These are phyloP conservation scores for Apiotrichum siamense DNA, from an alignment of 1,284 basidiomycete genomes.

Conservation along the genomic window DNA sequence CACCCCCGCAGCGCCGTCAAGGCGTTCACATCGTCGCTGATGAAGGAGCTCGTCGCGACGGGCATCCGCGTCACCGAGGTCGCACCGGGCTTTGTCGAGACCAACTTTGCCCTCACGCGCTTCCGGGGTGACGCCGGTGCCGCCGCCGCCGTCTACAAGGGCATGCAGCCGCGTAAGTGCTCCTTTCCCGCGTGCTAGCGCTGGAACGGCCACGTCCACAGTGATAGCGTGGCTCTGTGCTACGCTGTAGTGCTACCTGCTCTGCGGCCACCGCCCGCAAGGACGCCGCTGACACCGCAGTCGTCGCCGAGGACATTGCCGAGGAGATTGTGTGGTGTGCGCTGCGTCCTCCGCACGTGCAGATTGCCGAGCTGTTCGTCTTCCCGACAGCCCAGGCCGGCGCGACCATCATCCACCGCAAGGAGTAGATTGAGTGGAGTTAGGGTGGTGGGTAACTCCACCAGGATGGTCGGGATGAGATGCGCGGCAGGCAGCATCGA, in stretches of 20 bases:
- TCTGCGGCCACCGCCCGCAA: background rate
- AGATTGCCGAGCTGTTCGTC: slow-evolving; percentile 64
- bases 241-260: background rate
- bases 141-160: slow-evolving; percentile 79
- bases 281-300: slow-evolving; percentile 49
- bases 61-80: slow-evolving; percentile 82
- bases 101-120: slow-evolving; percentile 67
- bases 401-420: slow-evolving; percentile 20
- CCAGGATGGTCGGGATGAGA: too few species aligned
- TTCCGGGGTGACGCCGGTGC: slow-evolving; percentile 70
- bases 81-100: slow-evolving; percentile 59
- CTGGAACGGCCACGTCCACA: too few species aligned
- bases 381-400: slow-evolving; percentile 21
- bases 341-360: slow-evolving; percentile 75
- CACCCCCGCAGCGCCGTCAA: slow-evolving; percentile 58
- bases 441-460: too few species aligned
- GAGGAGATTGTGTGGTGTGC: slow-evolving; percentile 96
- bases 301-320: slow-evolving; percentile 73
- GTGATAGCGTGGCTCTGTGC: too few species aligned
- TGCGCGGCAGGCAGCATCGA: too few species aligned
- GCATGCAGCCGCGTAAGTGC: slow-evolving; percentile 65
- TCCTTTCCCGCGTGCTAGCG: background rate
- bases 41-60: slow-evolving; percentile 78
- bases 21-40: slow-evolving; percentile 73
- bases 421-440: slow-evolving; percentile 8